A percentile compares a stretch with the other conserved stretches of the same genome.
phyloP scores from a whole-genome alignment of 306 rosid genomes.

The Glycine soja region DNA sequence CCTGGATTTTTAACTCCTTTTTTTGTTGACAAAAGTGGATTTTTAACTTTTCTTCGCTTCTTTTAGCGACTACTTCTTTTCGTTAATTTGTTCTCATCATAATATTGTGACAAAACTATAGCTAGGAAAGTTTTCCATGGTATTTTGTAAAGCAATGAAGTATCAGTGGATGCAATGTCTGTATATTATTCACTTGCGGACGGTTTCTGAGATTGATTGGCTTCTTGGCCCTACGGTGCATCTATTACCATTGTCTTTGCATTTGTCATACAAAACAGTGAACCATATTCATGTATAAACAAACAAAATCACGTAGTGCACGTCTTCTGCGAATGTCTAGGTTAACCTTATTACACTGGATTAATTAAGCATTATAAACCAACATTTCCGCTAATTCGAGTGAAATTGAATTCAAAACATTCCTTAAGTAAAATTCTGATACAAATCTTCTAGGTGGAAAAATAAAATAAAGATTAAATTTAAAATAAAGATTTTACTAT shows the following conservation, averaged over 20 bases:
- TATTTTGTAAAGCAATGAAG: constrained; percentile 20
- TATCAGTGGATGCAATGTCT: constrained; percentile 14
- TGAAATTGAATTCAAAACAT: no score
- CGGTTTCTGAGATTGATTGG: constrained; percentile 39
- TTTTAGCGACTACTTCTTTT: constrained; percentile 11
- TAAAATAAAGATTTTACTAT: no score
- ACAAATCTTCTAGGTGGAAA: no score
- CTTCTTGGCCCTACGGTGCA: constrained; percentile 40
- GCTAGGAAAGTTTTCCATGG: constrained; percentile 13
- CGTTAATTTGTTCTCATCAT: constrained; percentile 21
- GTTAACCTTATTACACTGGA: neutral
- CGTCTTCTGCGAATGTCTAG: neutral
- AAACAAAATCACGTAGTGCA: constrained; percentile 30
- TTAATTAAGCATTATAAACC: neutral
- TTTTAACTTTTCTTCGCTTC: constrained; percentile 8
- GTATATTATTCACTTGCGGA: constrained; percentile 41
- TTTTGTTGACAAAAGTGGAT: no score
- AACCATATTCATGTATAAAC: constrained; percentile 23
- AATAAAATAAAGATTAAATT: no score
- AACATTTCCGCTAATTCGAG: no score
- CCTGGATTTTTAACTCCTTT: neutral
- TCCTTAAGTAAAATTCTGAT: no score
- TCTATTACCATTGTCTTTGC: constrained; percentile 23
- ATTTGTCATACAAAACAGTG: constrained; percentile 34
- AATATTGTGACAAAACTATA: constrained; percentile 33